These are phyloP conservation scores for Mycena maculata DNA, from an alignment of 768 basidiomycete species.

Conservation along the genomic window DNA sequence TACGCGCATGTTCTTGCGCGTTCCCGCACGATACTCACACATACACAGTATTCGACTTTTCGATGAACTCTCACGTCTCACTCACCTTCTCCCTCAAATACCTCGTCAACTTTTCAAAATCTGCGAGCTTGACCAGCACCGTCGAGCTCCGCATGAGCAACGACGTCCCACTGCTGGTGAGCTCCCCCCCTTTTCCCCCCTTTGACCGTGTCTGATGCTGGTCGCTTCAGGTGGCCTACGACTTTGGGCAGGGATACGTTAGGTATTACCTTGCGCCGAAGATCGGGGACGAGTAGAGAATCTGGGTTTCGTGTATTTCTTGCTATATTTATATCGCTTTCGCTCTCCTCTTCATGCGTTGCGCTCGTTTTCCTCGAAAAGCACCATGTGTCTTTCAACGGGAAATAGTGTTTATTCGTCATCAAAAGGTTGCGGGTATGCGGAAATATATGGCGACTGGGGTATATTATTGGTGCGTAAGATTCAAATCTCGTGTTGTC, in stretches of 20 bases:
- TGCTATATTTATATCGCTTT: constrained; percentile 22
- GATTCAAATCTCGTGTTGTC: neutral
- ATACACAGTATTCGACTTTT: constrained; percentile 70
- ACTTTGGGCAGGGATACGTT: constrained; percentile 89
- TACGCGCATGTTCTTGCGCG: neutral
- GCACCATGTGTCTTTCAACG: neutral
- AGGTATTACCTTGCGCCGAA: constrained; percentile 97
- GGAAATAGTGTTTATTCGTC: neutral
- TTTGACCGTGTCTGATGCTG: constrained; percentile 10
- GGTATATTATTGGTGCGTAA: too few relatives aligned
- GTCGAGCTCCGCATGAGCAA: constrained; percentile 92
- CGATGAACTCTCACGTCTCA: constrained; percentile 91
- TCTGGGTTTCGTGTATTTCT: constrained; percentile 17
- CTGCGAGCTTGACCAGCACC: constrained; percentile 72
- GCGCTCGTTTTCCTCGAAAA: neutral
- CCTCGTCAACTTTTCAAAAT: constrained; percentile 96
- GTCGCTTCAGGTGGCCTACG: constrained; percentile 78
- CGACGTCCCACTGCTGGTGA: constrained; percentile 88
- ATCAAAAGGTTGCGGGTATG: too few relatives aligned
- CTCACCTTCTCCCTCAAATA: constrained; percentile 98
- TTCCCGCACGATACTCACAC: neutral
- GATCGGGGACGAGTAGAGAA: constrained; percentile 81
- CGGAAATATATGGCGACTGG: too few relatives aligned
- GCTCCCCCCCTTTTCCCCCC: constrained; percentile 44
- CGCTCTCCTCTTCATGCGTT: neutral